Evolutionary conservation across 1,284 basidiomycete genomes (phyloP), one percentile per base, ranked within the genome.

Genomic region (Boletus semigastroideus): DNA sequence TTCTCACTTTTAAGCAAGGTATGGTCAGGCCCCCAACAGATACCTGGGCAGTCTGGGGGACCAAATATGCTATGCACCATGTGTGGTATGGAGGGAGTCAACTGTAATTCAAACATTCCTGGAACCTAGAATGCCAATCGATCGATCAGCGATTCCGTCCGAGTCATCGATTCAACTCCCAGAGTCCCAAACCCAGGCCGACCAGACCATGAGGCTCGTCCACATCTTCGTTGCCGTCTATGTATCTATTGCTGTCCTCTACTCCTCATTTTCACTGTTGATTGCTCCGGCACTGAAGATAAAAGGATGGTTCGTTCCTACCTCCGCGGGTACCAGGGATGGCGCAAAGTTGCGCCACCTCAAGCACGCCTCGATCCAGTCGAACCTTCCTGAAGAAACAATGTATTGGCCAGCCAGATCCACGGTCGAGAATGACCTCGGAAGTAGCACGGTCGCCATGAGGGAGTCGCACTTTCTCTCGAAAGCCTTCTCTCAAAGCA

Each of bases 401-500:
- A 30, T 67, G 25, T 53, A 59, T 37, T 65, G 63, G 65, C 54
- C 56, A 25, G 38, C 48, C 2, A 46, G 19, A 8, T 28, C 44
- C 0, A 48, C 19, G 22, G 45, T 42, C 58, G 61, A 65, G 51
- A 51, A 46, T 46, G 59, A 19, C 31, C 28, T 37, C 25, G 9
- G 25, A 58, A 56, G 51, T 16, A 43, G 66, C 28, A 40, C 48
- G 30, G 63, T 72, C 28, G 38, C 64, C 22, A 69, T 77, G 56
- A 67, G 70, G 47, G 76, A 78, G 59, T 68, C 70, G 5, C 59
- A 79, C 20, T 76, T 84, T 51, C 66, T 89, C 9, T 85, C 84
- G 16, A 88, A 87, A 59, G 80, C 83, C 3, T 88, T 90, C 59
- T 71, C 84, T 3, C 75, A 76, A 51, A 80, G 82, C 14, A 79